phyloP scores from a whole-genome alignment of 164 flowering plant genomes.

The Piper betle region DNA sequence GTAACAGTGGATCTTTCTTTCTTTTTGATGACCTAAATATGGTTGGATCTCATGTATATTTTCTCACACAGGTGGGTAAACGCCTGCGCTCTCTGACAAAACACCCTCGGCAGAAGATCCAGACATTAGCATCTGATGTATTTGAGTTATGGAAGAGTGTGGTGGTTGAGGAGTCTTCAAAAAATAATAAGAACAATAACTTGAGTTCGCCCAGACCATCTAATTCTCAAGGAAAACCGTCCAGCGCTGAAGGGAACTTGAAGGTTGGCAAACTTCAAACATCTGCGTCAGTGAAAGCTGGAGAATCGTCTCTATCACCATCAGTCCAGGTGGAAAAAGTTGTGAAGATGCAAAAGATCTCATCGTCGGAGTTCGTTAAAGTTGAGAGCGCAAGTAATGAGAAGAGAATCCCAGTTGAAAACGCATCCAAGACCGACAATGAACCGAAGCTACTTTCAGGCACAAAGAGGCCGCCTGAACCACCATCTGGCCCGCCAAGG shows the following conservation, averaged over 20 bases:
- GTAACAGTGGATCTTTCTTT: too few relatives aligned
- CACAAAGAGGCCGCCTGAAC: constrained; percentile 22
- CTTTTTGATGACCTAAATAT: too few relatives aligned
- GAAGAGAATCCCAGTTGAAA: constrained; percentile 25
- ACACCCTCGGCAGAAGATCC: constrained; percentile 62
- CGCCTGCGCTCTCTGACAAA: constrained; percentile 65
- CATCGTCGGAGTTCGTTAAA: constrained; percentile 16
- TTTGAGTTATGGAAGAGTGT: constrained; percentile 73
- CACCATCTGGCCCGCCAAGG: constrained; percentile 36
- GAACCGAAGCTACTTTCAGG: constrained; percentile 5
- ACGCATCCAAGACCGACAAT: constrained; percentile 23
- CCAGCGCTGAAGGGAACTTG: constrained; percentile 6
- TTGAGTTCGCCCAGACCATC: constrained; percentile 14
- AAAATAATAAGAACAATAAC: constrained; percentile 27
- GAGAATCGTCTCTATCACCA: constrained; percentile 15
- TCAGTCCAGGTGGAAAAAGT: constrained; percentile 25
- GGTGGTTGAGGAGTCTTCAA: constrained; percentile 54
- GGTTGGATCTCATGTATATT: not conserved
- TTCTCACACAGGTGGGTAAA: constrained; percentile 69
- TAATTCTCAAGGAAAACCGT: not conserved
- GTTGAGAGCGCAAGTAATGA: constrained; percentile 16
- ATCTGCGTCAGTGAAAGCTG: constrained; percentile 14
- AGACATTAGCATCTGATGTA: constrained; percentile 50
- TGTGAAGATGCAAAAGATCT: constrained; percentile 14
- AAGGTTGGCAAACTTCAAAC: constrained; percentile 25